Percentiles rank a stretch among this genome's conserved stretches.
phyloP scores from a whole-genome alignment of 768 basidiomycete species.

The Mycena sanguinolenta region DNA sequence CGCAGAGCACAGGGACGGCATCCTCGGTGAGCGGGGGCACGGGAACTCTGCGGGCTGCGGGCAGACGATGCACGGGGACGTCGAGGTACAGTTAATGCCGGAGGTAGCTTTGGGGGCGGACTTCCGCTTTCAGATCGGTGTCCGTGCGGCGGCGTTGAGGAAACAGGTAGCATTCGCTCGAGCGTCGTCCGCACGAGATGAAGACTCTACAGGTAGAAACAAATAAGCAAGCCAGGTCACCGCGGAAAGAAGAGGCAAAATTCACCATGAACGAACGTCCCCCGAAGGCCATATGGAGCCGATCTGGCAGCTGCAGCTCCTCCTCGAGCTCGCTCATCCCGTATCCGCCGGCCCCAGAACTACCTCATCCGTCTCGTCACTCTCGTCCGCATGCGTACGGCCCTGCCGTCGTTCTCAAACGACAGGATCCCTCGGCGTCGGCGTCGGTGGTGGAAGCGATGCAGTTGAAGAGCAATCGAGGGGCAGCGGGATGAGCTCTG shows the following conservation, averaged over 20 bases:
- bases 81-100: slow-evolving; percentile 25
- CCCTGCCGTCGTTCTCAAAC: slow-evolving; percentile 63
- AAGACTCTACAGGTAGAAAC: slow-evolving; percentile 85
- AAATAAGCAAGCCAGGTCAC: slow-evolving; percentile 85
- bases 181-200: slow-evolving; percentile 58
- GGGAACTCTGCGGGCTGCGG: slow-evolving; percentile 65
- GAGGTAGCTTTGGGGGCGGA: slow-evolving; percentile 49
- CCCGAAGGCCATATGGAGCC: slow-evolving; percentile 74
- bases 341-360: slow-evolving; percentile 87
- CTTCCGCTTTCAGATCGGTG: slow-evolving; percentile 91
- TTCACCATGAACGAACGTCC: slow-evolving; percentile 91
- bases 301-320: slow-evolving; percentile 70
- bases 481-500: slow-evolving; percentile 77
- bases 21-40: too few relatives aligned
- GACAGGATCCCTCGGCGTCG: slow-evolving; percentile 84
- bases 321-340: slow-evolving; percentile 86
- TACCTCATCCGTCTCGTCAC: slow-evolving; percentile 80
- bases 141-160: slow-evolving; percentile 75
- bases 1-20: too few relatives aligned
- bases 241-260: neutral
- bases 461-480: slow-evolving; percentile 79
- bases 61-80: slow-evolving; percentile 40
- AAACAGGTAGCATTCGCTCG: slow-evolving; percentile 57
- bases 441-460: slow-evolving; percentile 78
- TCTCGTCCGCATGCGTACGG: too few relatives aligned